Percentiles rank a stretch among this genome's conserved stretches.
Evolutionary conservation across 2,329 filamentous ascomycete genomes (phyloP).

Genomic region (Cladorrhinum sp.): DNA sequence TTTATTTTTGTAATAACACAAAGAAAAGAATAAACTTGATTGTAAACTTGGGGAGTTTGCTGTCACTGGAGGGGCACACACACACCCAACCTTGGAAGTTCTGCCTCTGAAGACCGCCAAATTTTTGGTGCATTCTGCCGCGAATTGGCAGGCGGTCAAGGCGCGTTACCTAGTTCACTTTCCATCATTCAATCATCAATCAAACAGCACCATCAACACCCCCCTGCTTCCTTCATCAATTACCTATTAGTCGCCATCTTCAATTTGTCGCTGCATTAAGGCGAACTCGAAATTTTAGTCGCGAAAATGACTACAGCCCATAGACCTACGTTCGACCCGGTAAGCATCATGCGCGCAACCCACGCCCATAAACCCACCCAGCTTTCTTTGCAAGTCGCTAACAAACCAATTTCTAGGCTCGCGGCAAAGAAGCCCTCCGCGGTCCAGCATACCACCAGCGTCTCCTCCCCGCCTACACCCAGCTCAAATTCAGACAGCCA

Average conservation of each 20-base stretch:
- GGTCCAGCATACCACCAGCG: constrained; percentile 95
- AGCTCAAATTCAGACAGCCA: constrained; percentile 83
- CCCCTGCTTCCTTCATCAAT: background rate
- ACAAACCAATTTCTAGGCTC: constrained; percentile 57
- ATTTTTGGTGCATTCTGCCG: constrained; percentile 29
- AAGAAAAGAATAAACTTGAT: background rate
- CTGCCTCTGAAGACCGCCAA: constrained; percentile 28
- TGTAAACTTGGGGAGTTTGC: background rate
- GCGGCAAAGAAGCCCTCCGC: constrained; percentile 90
- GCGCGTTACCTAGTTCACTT: background rate
- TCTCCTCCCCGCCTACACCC: constrained; percentile 87
- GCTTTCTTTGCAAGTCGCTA: background rate
- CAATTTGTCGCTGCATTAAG: background rate
- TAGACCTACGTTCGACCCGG: constrained; percentile 94
- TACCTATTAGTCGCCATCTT: background rate
- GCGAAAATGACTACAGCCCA: constrained; percentile 65
- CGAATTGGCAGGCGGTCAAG: constrained; percentile 21
- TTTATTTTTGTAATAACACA: background rate
- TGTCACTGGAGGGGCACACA: background rate
- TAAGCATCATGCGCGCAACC: constrained; percentile 41
- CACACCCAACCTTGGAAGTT: constrained; percentile 20
- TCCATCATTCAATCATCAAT: constrained; percentile 12
- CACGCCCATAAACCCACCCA: background rate
- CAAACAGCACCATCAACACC: constrained; percentile 8
- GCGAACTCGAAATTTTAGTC: background rate